Conservation (phyloP, 2,329 filamentous ascomycete species). For the Septoria linicola region DNA sequence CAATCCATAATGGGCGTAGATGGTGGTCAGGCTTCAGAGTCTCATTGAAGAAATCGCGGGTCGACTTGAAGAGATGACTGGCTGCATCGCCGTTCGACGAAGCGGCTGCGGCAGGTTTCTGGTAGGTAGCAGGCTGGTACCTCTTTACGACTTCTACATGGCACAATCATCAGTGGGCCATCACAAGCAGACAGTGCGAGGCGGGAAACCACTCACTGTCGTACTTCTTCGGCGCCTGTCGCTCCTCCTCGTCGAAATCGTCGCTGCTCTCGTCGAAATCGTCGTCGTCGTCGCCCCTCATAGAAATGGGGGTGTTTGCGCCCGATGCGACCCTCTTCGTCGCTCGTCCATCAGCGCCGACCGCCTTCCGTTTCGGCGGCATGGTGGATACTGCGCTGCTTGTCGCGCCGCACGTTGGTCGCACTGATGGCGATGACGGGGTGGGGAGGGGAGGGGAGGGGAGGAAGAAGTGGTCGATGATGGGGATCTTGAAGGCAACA, state of each 20-base stretch:
- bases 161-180: constrained; percentile 28
- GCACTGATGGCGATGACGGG: background rate
- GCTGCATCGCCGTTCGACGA: constrained; percentile 52
- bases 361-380: constrained; percentile 42
- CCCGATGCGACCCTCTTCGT: constrained; percentile 43
- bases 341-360: constrained; percentile 36
- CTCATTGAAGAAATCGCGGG: constrained; percentile 78
- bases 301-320: constrained; percentile 45
- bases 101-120: constrained; percentile 40
- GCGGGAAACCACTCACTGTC: constrained; percentile 42
- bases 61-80: constrained; percentile 54
- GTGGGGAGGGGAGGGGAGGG: background rate
- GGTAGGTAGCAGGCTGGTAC: constrained; percentile 54
- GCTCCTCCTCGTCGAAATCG: constrained; percentile 33
- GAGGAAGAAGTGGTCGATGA: background rate
- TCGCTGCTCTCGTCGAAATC: constrained; percentile 55
- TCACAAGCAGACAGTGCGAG: constrained; percentile 21
- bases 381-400: constrained; percentile 24
- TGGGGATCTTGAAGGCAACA: no score
- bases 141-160: constrained; percentile 47
- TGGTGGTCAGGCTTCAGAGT: constrained; percentile 83
- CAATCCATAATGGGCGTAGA: constrained; percentile 90
- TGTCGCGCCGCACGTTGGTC: background rate
- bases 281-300: constrained; percentile 59
- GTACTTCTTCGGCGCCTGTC: constrained; percentile 30